These are phyloP conservation scores for Xanthoceras sorbifolium DNA, from an alignment of 345 rosid species.

Conservation along the genomic window DNA sequence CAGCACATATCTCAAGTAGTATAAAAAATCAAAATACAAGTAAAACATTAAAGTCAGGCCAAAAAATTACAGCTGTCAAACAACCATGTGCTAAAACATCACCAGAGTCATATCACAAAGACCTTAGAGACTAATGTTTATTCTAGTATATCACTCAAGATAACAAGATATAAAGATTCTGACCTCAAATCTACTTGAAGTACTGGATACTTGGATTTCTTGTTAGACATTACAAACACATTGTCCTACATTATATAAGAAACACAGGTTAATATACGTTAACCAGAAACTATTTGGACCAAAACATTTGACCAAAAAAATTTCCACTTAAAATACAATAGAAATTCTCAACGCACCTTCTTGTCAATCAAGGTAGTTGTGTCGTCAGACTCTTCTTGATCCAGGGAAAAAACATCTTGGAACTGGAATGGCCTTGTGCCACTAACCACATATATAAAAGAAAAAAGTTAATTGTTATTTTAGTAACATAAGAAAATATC, in stretches of 20 bases:
- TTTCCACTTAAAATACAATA: neutral
- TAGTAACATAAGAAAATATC: neutral
- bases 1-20: conserved; percentile 23
- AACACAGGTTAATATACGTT: conserved; percentile 18
- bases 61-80: neutral
- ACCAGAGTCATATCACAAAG: neutral
- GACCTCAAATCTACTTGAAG: conserved; percentile 99
- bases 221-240: conserved; percentile 96
- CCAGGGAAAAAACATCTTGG: conserved; percentile 91
- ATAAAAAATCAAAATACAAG: conserved; percentile 16
- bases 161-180: neutral
- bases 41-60: conserved; percentile 3
- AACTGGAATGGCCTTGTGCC: conserved; percentile 81
- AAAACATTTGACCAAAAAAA: conserved; percentile 4
- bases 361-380: conserved; percentile 86
- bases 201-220: conserved; percentile 93
- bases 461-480: conserved; percentile 3
- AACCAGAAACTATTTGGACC: neutral
- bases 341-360: conserved; percentile 47
- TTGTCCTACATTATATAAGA: conserved; percentile 63
- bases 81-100: neutral
- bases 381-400: conserved; percentile 95
- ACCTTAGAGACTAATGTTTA: neutral
- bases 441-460: conserved; percentile 31
- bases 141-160: neutral